Conservation (phyloP, 495 filamentous ascomycete genomes). For the Neurospora sublineolata region DNA sequence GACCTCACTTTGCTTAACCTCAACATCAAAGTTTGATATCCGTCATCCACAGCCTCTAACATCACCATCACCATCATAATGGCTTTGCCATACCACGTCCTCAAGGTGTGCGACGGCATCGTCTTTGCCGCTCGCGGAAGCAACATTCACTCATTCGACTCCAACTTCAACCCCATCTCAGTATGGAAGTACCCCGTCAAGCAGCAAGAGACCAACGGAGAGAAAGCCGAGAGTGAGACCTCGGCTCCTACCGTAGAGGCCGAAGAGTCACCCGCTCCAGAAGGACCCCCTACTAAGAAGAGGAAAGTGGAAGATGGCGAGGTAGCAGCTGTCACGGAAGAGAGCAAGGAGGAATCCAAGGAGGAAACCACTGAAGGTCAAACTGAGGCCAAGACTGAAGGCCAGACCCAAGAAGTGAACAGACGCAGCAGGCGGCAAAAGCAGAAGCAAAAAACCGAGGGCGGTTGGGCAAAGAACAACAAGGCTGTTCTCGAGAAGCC, state of each 20-base stretch:
- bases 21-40: neutral
- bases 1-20: neutral
- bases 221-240: neutral
- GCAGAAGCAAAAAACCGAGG: slow-evolving; percentile 1
- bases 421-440: slow-evolving; percentile 2
- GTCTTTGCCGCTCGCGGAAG: slow-evolving; percentile 33
- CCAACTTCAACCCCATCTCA: slow-evolving; percentile 23
- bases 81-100: slow-evolving; percentile 31
- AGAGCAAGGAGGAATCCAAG: neutral
- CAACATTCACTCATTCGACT: slow-evolving; percentile 29
- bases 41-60: neutral
- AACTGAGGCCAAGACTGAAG: neutral
- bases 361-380: neutral
- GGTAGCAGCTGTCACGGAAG: neutral
- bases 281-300: slow-evolving; percentile 23
- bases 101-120: slow-evolving; percentile 24
- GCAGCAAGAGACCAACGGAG: neutral
- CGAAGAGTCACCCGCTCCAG: slow-evolving; percentile 10
- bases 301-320: slow-evolving; percentile 13
- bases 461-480: slow-evolving; percentile 1
- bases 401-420: slow-evolving; percentile 1
- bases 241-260: neutral
- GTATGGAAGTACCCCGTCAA: slow-evolving; percentile 29
- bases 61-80: slow-evolving; percentile 7
- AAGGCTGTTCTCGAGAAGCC: slow-evolving; percentile 11